Evolutionary conservation across 768 basidiomycete genomes (phyloP), one percentile per base, ranked within the genome.

Genomic region (Mycena belliarum): DNA sequence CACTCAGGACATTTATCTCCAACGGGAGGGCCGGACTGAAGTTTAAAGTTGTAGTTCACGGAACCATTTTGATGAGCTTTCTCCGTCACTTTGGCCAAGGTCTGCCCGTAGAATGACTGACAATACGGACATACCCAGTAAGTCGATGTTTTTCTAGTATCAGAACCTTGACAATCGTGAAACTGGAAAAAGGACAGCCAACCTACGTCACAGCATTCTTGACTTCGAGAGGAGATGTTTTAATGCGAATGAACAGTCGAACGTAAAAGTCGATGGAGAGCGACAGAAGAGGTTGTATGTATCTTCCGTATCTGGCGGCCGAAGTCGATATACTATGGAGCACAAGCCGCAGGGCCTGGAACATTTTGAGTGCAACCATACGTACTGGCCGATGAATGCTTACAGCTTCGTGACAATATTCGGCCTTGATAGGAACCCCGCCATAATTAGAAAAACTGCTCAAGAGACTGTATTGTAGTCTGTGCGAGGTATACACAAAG

Each of bases 191-290:
- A 25, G 20, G 18, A 40, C 23, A 57, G 46, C 37, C 18, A 16
- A 78, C 85, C 62, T 67, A 95, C 95, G 85, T 84, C 23, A 88
- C 77, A 6, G 83, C 73, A 59, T 85, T 86, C 73, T 99, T 99
- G 41, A 95, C 95, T 70, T 95, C 87, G 25, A 87, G 71, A 0
- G 94, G 88, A 4, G 86, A 78, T 0, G 87, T 80, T 50, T 83
- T 77, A 6, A 99, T 76, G 11, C 89, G 85, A 16, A 98, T 84
- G 66, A 98, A 99, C 20, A 98, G 67, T 4, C 97, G 88, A 24
- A 97, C 87, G 70, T 99, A 99, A 71, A 98, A 99, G 66, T 99
- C 97, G 67, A 99, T 96, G 16, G 93, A 96, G 29, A 99, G 77
- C 0, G 90, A 95, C 4, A 97, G 73, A 8, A 97, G 74, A 11